phyloP scores from a whole-genome alignment of 129 eudicot genomes.

The Arctium minus region DNA sequence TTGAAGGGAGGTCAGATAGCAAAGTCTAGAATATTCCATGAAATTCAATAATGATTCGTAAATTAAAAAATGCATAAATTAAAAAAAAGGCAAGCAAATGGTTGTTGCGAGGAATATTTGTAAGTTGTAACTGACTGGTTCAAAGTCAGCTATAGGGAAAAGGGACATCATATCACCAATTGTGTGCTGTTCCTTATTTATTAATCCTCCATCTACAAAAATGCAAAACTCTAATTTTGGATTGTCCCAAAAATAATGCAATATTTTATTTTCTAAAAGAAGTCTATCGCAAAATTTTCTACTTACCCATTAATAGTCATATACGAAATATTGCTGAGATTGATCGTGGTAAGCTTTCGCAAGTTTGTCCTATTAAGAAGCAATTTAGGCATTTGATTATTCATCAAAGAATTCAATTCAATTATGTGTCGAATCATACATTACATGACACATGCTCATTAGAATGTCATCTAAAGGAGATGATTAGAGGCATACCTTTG shows the following conservation, averaged over 20 bases:
- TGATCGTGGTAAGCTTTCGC: neutral
- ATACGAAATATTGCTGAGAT: neutral
- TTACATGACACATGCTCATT: neutral
- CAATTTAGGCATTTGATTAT: neutral
- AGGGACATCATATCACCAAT: neutral
- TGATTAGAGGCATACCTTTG: neutral
- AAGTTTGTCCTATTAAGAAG: neutral
- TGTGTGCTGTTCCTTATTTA: neutral
- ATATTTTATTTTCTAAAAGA: neutral
- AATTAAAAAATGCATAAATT: neutral
- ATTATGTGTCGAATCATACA: neutral
- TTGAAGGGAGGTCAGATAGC: neutral
- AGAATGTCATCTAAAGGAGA: neutral
- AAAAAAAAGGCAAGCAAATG: neutral
- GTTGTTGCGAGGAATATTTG: neutral
- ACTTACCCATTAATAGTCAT: neutral
- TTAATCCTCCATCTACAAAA: neutral
- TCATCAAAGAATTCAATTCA: neutral
- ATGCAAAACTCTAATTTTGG: neutral
- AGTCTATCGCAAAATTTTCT: neutral
- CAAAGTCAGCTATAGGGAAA: neutral
- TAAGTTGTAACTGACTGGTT: neutral
- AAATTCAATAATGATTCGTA: neutral
- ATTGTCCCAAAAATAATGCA: neutral
- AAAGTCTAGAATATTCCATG: neutral